Base-by-base conservation (phyloP, 371 early-diverging fungal genomes). In the Circinella minor region DNA sequence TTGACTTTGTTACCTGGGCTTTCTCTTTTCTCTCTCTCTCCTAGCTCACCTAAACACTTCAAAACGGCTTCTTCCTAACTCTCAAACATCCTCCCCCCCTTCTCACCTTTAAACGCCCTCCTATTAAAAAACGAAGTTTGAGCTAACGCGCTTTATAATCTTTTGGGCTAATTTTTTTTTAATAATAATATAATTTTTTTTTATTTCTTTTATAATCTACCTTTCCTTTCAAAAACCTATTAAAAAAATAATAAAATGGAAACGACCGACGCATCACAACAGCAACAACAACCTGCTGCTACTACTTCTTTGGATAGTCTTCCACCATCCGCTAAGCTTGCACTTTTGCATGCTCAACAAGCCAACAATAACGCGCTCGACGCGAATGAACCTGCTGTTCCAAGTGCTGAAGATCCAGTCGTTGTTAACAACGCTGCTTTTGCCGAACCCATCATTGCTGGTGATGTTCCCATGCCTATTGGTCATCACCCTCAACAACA, bases 291-390 rank as follows among this genome's bases (percentile, higher is more conserved):
- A 47, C 47, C 47, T 11, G 47, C 47, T 11, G 47, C 11, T 15
- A 61, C 71, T 61, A 73, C 74, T 62, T 70, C 75, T 63, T 71
- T 78, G 72, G 76, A 79, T 37, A 64, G 55, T 55, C 74, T 84
- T 47, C 78, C 84, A 47, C 82, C 82, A 63, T 82, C 85, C 61
- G 85, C 81, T 61, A 70, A 82, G 67, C 73, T 85, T 55, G 85
- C 85, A 27, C 74, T 75, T 51, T 69, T 79, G 63, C 85, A 85
- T 55, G 82, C 85, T 64, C 80, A 82, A 61, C 78, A 81, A 73
- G 46, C 65, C 61, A 43, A 57, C 73, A 43, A 64, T 47, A 54
- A 43, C 66, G 51, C 37, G 20, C 43, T 20, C 55, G 67, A 66
- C 65, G 36, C 65, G 61, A 64, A 54, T n/a, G 78, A 82, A 38